A percentile compares a stretch with the other conserved stretches of the same genome.
Evolutionary conservation across 2,329 filamentous ascomycete species (phyloP).

Genomic region (Hypocreales sp.): DNA sequence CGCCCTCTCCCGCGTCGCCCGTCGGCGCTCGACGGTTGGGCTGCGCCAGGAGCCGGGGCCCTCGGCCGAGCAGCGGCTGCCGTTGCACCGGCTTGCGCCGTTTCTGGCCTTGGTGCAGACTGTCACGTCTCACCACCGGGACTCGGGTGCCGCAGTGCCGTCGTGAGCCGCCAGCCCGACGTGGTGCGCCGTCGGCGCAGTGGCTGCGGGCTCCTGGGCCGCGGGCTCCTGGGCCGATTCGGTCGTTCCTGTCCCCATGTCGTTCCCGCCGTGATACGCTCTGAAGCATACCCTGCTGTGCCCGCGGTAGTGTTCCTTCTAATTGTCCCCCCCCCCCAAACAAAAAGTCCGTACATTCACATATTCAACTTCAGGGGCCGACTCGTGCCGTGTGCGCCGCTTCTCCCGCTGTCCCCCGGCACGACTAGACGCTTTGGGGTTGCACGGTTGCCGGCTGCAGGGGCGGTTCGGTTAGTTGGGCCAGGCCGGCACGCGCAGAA

Average conservation of each 20-base stretch:
- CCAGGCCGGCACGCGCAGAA: not conserved
- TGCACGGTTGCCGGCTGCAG: constrained; percentile 36
- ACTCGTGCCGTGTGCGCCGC: constrained; percentile 1
- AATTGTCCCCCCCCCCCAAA: not conserved
- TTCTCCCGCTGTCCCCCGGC: not conserved
- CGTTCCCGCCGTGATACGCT: not conserved
- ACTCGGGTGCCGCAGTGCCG: too few relatives aligned
- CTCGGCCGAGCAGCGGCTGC: not conserved
- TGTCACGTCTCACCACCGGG: constrained; percentile 13
- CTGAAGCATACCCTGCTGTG: not conserved
- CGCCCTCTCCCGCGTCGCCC: not conserved
- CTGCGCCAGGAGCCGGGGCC: too few relatives aligned
- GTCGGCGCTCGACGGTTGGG: too few relatives aligned
- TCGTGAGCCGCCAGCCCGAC: too few relatives aligned
- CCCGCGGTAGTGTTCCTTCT: not conserved
- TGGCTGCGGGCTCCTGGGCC: too few relatives aligned
- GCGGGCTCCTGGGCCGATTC: too few relatives aligned
- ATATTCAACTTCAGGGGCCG: not conserved
- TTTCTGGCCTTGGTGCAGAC: constrained; percentile 13
- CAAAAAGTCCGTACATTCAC: constrained; percentile 1
- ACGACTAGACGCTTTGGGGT: constrained; percentile 35
- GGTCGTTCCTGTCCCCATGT: not conserved
- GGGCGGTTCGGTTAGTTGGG: constrained; percentile 1
- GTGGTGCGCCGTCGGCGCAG: too few relatives aligned
- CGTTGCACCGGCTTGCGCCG: constrained; percentile 9